Percentiles rank a stretch among this genome's conserved stretches.
Conservation (phyloP, 352 stramenopile species). For the Pythium periplocum region DNA sequence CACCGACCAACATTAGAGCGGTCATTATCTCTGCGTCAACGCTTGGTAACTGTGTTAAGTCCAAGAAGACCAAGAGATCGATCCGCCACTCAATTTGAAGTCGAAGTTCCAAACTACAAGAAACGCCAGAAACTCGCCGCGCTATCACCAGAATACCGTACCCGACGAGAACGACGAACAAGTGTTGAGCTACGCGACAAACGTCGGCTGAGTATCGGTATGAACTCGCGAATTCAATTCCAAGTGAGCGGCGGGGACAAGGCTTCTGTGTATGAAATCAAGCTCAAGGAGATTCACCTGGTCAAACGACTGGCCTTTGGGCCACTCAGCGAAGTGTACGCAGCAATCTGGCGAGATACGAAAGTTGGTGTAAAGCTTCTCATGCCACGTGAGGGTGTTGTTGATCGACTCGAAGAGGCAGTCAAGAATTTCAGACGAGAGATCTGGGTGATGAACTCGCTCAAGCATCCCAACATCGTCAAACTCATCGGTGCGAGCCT, state of each 20-base stretch:
- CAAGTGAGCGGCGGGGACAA: slow-evolving; percentile 62
- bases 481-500: slow-evolving; percentile 73
- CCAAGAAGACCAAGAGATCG: too few species aligned
- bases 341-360: slow-evolving; percentile 68
- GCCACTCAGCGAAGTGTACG: slow-evolving; percentile 69
- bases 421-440: slow-evolving; percentile 78
- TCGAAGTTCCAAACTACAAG: slow-evolving; percentile 48
- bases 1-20: too few species aligned
- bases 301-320: slow-evolving; percentile 71
- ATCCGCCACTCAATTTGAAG: too few species aligned
- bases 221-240: slow-evolving; percentile 52
- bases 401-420: slow-evolving; percentile 62
- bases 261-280: slow-evolving; percentile 73
- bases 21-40: too few species aligned
- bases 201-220: slow-evolving; percentile 54
- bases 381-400: slow-evolving; percentile 63
- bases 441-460: slow-evolving; percentile 74
- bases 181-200: slow-evolving; percentile 54
- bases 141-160: slow-evolving; percentile 44
- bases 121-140: slow-evolving; percentile 46
- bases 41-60: too few species aligned
- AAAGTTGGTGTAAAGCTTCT: slow-evolving; percentile 74
- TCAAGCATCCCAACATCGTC: slow-evolving; percentile 72
- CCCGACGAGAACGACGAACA: slow-evolving; percentile 52
- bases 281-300: slow-evolving; percentile 66